phyloP scores from a whole-genome alignment of 176 grass and related monocot species.

The Puccinellia tenuiflora region DNA sequence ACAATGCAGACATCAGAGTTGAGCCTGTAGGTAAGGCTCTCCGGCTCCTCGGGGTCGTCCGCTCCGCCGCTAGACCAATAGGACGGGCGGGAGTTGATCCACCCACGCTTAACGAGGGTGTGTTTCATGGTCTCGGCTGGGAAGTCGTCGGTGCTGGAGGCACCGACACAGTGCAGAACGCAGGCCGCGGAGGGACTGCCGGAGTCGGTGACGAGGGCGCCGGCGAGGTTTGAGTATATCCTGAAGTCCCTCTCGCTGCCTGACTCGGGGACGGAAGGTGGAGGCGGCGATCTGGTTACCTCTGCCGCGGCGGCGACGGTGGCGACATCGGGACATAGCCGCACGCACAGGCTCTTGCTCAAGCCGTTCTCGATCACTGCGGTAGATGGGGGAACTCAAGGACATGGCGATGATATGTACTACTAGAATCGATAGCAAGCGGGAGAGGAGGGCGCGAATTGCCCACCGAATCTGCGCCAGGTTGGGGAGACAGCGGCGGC shows the following conservation, averaged over 20 bases:
- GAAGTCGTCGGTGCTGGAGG: conserved; percentile 88
- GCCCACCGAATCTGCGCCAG: conserved; percentile 67
- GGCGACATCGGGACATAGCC: conserved; percentile 58
- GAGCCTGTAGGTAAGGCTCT: conserved; percentile 74
- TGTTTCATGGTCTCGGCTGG: conserved; percentile 61
- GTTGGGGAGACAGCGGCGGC: conserved; percentile 63
- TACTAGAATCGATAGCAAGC: not conserved
- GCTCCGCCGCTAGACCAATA: conserved; percentile 91
- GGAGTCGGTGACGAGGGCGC: conserved; percentile 42
- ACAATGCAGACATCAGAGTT: conserved; percentile 47
- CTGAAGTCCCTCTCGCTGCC: conserved; percentile 49
- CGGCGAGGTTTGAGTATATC: conserved; percentile 52
- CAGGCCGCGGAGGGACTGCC: conserved; percentile 26
- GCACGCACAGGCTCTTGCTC: conserved; percentile 51
- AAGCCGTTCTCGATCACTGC: conserved; percentile 58
- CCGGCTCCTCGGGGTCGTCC: conserved; percentile 38
- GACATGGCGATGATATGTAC: not conserved
- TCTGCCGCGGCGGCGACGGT: conserved; percentile 41
- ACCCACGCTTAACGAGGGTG: conserved; percentile 42
- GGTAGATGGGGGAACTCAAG: not conserved
- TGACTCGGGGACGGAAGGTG: conserved; percentile 22
- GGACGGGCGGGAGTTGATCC: conserved; percentile 20
- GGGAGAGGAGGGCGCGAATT: not conserved
- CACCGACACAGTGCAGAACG: conserved; percentile 50
- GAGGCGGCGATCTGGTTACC: conserved; percentile 12